Conservation (phyloP, 768 basidiomycete genomes). For the Mycena belliarum region DNA sequence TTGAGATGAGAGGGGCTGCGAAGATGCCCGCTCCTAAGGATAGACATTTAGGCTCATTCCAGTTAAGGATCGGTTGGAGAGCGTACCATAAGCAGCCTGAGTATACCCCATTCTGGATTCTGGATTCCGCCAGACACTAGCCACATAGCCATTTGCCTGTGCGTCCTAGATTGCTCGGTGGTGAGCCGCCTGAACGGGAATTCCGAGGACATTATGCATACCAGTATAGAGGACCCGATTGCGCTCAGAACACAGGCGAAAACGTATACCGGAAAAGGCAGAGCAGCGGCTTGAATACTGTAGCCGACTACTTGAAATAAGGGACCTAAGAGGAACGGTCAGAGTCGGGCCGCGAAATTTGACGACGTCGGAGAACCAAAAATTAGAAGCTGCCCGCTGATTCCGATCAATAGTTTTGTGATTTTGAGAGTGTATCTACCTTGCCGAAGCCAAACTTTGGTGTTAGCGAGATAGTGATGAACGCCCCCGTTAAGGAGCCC, state of each 20-base stretch:
- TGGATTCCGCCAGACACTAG: conserved; percentile 42
- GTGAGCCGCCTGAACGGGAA: neutral
- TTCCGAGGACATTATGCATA: conserved; percentile 17
- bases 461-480: conserved; percentile 49
- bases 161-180: conserved; percentile 41
- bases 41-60: too few relatives aligned
- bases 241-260: conserved; percentile 47
- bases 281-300: conserved; percentile 45
- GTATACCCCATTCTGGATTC: conserved; percentile 52
- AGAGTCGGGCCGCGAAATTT: neutral
- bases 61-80: too few relatives aligned
- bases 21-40: conserved; percentile 45
- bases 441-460: conserved; percentile 51
- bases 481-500: conserved; percentile 52
- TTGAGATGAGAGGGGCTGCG: conserved; percentile 63
- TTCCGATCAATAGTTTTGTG: neutral
- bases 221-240: conserved; percentile 50
- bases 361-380: neutral
- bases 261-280: conserved; percentile 54
- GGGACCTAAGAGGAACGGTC: conserved; percentile 37
- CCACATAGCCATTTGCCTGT: conserved; percentile 56
- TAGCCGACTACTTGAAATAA: conserved; percentile 46
- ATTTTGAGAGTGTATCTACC: conserved; percentile 25
- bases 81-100: conserved; percentile 35
- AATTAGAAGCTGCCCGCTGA: conserved; percentile 24